phyloP scores from a whole-genome alignment of 495 filamentous ascomycete species.

The Aspergillus homomorphus region DNA sequence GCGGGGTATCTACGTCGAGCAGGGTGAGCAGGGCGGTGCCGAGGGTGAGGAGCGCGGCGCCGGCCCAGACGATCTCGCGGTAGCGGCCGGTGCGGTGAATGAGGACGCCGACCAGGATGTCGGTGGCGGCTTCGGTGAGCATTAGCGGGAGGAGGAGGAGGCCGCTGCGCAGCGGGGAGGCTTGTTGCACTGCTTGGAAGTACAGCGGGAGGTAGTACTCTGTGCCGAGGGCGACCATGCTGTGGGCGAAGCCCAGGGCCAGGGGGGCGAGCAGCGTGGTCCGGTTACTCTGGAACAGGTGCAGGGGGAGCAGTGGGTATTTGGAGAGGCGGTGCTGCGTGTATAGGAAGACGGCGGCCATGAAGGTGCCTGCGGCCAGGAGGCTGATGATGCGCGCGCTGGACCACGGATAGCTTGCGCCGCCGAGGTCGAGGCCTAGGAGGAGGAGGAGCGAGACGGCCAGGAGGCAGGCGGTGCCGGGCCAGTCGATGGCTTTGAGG shows the following conservation, averaged over 20 bases:
- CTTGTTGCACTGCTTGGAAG: slow-evolving; percentile 58
- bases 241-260: slow-evolving; percentile 27
- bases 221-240: slow-evolving; percentile 41
- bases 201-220: slow-evolving; percentile 55
- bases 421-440: slow-evolving; percentile 67
- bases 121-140: slow-evolving; percentile 56
- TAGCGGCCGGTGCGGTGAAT: slow-evolving; percentile 54
- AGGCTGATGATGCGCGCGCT: slow-evolving; percentile 67
- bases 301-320: slow-evolving; percentile 67
- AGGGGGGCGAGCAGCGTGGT: slow-evolving; percentile 2
- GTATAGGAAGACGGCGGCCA: slow-evolving; percentile 56
- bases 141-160: slow-evolving; percentile 69
- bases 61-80: slow-evolving; percentile 51
- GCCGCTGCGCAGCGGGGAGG: slow-evolving; percentile 62
- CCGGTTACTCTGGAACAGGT: slow-evolving; percentile 44
- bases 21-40: slow-evolving; percentile 65
- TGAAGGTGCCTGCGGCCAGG: slow-evolving; percentile 62
- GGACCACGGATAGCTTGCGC: slow-evolving; percentile 61
- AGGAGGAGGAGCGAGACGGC: slow-evolving; percentile 68
- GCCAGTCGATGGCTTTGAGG: slow-evolving; percentile 69
- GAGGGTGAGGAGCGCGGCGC: slow-evolving; percentile 55
- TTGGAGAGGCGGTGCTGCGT: slow-evolving; percentile 65
- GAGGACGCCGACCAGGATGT: slow-evolving; percentile 42
- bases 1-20: slow-evolving; percentile 46
- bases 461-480: slow-evolving; percentile 59